Percentiles rank a stretch among this genome's conserved stretches.
Conservation (phyloP, 2,329 filamentous ascomycete genomes). For the Monosporascus sp. region DNA sequence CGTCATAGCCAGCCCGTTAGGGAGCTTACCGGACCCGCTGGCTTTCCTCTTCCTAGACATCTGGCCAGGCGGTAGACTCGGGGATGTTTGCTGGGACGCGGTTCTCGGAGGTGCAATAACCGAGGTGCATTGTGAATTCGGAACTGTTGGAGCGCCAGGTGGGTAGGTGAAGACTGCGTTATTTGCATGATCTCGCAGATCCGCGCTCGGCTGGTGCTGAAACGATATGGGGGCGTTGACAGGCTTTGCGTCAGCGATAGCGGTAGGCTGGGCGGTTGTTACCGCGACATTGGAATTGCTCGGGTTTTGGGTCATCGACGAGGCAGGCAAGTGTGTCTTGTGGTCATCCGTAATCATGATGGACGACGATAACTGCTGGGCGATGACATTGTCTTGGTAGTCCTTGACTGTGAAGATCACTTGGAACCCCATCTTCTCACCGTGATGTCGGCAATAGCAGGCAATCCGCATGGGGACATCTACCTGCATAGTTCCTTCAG, state of each 20-base stretch:
- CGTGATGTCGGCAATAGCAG: conserved; percentile 93
- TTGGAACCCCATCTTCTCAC: conserved; percentile 85
- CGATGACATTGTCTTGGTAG: conserved; percentile 67
- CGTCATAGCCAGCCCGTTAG: conserved; percentile 76
- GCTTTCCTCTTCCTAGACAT: conserved; percentile 78
- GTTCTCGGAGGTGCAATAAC: conserved; percentile 48
- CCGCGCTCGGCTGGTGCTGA: not conserved
- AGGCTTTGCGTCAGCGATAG: not conserved
- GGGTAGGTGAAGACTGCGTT: conserved; percentile 31
- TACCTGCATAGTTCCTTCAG: conserved; percentile 66
- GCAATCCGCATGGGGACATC: conserved; percentile 92
- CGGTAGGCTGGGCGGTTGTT: conserved; percentile 3
- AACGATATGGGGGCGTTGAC: not conserved
- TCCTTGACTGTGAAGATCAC: conserved; percentile 96
- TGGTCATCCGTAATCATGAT: conserved; percentile 99
- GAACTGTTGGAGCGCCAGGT: conserved; percentile 14
- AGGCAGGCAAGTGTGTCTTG: conserved; percentile 66
- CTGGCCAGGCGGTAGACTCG: conserved; percentile 59
- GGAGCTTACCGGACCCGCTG: conserved; percentile 64
- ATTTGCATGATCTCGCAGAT: not conserved
- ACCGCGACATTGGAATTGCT: conserved; percentile 18
- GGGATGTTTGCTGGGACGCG: conserved; percentile 70
- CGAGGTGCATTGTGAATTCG: conserved; percentile 34
- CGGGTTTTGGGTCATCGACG: conserved; percentile 19
- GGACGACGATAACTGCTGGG: conserved; percentile 78